Percentiles rank a stretch among this genome's conserved stretches.
These are phyloP conservation scores for Blumeriella jaapii DNA, from an alignment of 2,329 filamentous ascomycete genomes.

Conservation along the genomic window DNA sequence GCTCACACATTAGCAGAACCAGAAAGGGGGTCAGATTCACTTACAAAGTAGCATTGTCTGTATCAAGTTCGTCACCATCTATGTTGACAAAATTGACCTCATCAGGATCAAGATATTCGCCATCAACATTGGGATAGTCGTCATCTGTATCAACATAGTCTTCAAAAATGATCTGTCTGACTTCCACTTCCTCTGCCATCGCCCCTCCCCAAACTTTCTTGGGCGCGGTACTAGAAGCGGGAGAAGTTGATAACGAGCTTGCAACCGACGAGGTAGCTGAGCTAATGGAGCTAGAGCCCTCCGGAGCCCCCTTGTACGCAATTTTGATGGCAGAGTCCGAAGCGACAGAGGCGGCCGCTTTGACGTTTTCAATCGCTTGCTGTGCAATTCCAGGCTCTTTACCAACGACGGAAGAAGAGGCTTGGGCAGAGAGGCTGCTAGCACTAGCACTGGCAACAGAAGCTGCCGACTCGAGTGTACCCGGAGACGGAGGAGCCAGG, in stretches of 20 bases:
- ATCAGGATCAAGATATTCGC: no score
- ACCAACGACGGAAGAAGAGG: constrained; percentile 19
- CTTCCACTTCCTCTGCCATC: constrained; percentile 32
- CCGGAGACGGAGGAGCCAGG: constrained; percentile 19
- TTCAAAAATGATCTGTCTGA: constrained; percentile 34
- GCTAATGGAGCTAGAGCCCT: constrained; percentile 18
- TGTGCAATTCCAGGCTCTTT: constrained; percentile 18
- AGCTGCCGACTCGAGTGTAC: constrained; percentile 23
- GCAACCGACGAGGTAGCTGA: constrained; percentile 26
- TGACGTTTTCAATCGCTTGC: constrained; percentile 23
- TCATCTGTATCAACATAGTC: constrained; percentile 39
- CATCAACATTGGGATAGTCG: no score
- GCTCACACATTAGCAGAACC: no score
- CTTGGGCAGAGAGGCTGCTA: constrained; percentile 18
- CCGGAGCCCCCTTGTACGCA: constrained; percentile 14
- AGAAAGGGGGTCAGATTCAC: no score
- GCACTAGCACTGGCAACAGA: constrained; percentile 25
- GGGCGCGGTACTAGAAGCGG: constrained; percentile 24
- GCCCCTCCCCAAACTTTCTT: constrained; percentile 38
- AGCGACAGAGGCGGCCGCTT: constrained; percentile 19
- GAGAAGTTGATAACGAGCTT: constrained; percentile 25
- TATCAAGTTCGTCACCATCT: no score
- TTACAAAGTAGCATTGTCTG: no score
- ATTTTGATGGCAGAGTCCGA: constrained; percentile 18
- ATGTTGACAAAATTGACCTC: no score